A percentile compares a stretch with the other conserved stretches of the same genome.
These are phyloP conservation scores for Pugionium cornutum DNA, from an alignment of 345 rosid species.

Conservation along the genomic window DNA sequence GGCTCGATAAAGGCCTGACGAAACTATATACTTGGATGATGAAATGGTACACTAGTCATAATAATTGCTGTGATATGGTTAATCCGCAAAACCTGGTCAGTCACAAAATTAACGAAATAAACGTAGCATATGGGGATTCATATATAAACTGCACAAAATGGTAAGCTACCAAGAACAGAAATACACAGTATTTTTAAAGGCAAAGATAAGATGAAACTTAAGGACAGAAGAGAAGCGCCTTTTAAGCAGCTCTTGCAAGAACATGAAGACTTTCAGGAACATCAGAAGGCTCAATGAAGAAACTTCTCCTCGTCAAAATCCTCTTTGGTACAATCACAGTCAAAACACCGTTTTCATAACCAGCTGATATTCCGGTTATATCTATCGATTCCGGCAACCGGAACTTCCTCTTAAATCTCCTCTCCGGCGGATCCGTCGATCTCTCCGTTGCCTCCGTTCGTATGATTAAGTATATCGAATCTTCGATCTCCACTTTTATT, in stretches of 20 bases:
- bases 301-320: conserved; percentile 46
- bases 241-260: conserved; percentile 83
- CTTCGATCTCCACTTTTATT: conserved; percentile 74
- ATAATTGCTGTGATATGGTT: too few relatives aligned
- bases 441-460: conserved; percentile 53
- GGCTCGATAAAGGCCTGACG: neutral
- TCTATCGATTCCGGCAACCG: conserved; percentile 62
- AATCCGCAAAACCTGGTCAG: too few relatives aligned
- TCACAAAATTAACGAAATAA: neutral
- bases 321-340: conserved; percentile 62
- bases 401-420: conserved; percentile 63
- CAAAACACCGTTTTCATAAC: conserved; percentile 69
- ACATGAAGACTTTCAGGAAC: conserved; percentile 52
- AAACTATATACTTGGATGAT: neutral
- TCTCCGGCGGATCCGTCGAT: conserved; percentile 40
- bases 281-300: conserved; percentile 55
- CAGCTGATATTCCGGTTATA: conserved; percentile 60
- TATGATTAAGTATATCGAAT: conserved; percentile 63
- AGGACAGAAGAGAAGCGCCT: neutral
- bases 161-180: neutral
- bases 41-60: neutral
- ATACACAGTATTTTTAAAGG: neutral
- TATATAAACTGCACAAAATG: conserved; percentile 3
- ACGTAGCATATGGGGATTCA: neutral
- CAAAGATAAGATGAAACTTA: neutral